phyloP scores from a whole-genome alignment of 2,329 filamentous ascomycete species.

The Venturiaceae sp. region DNA sequence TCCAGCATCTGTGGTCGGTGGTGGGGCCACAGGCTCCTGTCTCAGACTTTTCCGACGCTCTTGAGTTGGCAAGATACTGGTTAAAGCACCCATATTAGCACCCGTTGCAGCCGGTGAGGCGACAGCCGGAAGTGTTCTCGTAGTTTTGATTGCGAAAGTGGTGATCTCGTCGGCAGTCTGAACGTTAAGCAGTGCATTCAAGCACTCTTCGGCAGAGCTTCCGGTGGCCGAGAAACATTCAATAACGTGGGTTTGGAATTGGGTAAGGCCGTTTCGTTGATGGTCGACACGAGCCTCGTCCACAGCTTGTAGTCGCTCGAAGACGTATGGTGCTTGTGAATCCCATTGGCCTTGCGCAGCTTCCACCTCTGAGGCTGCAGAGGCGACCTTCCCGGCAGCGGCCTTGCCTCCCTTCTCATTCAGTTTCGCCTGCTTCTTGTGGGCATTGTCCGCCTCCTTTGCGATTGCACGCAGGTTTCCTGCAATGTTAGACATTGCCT shows the following conservation, averaged over 20 bases:
- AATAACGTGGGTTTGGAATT: constrained; percentile 85
- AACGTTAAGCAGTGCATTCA: constrained; percentile 77
- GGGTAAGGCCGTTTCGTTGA: constrained; percentile 80
- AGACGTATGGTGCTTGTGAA: constrained; percentile 87
- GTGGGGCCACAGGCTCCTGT: constrained; percentile 13
- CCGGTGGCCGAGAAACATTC: constrained; percentile 74
- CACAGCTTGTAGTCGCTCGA: constrained; percentile 81
- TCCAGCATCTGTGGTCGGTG: constrained; percentile 17
- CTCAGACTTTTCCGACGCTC: constrained; percentile 18
- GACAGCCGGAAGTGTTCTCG: constrained; percentile 13
- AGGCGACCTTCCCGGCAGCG: constrained; percentile 67
- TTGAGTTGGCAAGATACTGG: constrained; percentile 15
- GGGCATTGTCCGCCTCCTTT: constrained; percentile 74
- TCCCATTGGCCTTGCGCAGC: constrained; percentile 82
- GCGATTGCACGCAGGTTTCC: constrained; percentile 72
- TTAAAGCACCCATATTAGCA: neutral
- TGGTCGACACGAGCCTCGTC: constrained; percentile 87
- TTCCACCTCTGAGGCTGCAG: constrained; percentile 63
- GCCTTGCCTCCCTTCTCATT: constrained; percentile 68
- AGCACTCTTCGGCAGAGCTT: constrained; percentile 63
- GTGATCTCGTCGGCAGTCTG: constrained; percentile 82
- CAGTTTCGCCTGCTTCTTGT: constrained; percentile 78
- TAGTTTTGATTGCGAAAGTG: constrained; percentile 47
- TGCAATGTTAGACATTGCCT: constrained; percentile 71
- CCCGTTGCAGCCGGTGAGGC: too few relatives aligned